phyloP scores from a whole-genome alignment of 164 flowering plant genomes.

The grape (Vitis vinifera) region DNA sequence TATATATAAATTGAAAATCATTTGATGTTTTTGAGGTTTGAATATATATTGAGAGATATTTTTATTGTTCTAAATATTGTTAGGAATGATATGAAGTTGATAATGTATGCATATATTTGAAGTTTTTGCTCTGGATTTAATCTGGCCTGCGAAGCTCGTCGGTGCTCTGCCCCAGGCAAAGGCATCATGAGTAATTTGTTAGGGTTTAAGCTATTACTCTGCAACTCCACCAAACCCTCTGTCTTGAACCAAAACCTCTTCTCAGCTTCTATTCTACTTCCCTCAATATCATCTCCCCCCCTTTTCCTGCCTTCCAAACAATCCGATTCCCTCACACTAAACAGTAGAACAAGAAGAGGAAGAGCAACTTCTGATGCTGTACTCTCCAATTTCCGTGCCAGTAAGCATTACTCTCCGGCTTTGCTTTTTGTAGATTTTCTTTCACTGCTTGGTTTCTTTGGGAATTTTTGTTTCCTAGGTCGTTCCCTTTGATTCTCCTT shows the following conservation, averaged over 20 bases:
- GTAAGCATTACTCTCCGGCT: not conserved
- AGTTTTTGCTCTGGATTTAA: too few species aligned
- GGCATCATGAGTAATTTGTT: constrained; percentile 16
- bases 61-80: too few species aligned
- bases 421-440: not conserved
- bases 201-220: constrained; percentile 21
- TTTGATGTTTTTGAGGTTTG: too few species aligned
- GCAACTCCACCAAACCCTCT: constrained; percentile 13
- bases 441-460: not conserved
- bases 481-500: not conserved
- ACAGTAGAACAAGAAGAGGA: constrained; percentile 8
- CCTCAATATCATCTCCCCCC: constrained; percentile 11
- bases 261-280: constrained; percentile 5
- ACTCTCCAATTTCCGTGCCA: not conserved
- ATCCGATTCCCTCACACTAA: not conserved
- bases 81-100: too few species aligned
- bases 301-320: constrained; percentile 10
- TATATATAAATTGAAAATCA: too few species aligned
- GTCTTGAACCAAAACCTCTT: constrained; percentile 13
- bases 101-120: too few species aligned
- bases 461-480: not conserved
- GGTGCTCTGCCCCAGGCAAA: not conserved
- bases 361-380: not conserved
- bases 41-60: too few species aligned
- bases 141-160: too few species aligned